A percentile compares a stretch with the other conserved stretches of the same genome.
Conservation (phyloP, 495 filamentous ascomycete genomes). For the Aspergillus conjunctus region DNA sequence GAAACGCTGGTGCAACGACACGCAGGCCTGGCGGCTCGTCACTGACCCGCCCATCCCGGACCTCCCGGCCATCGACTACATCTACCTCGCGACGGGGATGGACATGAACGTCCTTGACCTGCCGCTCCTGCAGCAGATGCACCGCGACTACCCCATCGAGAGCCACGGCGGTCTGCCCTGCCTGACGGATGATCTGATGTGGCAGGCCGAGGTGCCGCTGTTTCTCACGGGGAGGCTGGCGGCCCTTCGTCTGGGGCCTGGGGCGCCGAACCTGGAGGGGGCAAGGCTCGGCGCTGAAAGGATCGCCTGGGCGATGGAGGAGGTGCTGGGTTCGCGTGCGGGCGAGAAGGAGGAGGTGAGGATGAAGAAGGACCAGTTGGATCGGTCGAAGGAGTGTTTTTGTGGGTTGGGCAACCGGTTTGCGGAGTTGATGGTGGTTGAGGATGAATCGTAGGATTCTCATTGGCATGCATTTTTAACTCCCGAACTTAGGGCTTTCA, state of each 20-base stretch:
- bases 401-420: constrained; percentile 36
- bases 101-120: constrained; percentile 52
- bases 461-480: background rate
- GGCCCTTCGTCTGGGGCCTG: constrained; percentile 59
- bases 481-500: background rate
- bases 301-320: constrained; percentile 61
- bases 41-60: constrained; percentile 52
- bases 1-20: constrained; percentile 35
- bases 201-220: constrained; percentile 60
- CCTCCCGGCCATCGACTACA: constrained; percentile 60
- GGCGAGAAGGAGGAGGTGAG: constrained; percentile 12
- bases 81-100: constrained; percentile 65
- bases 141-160: constrained; percentile 54
- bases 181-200: constrained; percentile 64
- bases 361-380: constrained; percentile 4
- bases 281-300: constrained; percentile 64
- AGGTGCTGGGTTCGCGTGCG: constrained; percentile 37
- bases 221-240: constrained; percentile 64
- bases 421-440: constrained; percentile 23
- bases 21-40: constrained; percentile 51
- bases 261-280: constrained; percentile 63
- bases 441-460: background rate
- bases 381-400: constrained; percentile 29
- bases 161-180: constrained; percentile 58
- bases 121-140: constrained; percentile 53